Evolutionary conservation across 257 asterid species (phyloP).

Genomic region (Solanum appendiculatum): DNA sequence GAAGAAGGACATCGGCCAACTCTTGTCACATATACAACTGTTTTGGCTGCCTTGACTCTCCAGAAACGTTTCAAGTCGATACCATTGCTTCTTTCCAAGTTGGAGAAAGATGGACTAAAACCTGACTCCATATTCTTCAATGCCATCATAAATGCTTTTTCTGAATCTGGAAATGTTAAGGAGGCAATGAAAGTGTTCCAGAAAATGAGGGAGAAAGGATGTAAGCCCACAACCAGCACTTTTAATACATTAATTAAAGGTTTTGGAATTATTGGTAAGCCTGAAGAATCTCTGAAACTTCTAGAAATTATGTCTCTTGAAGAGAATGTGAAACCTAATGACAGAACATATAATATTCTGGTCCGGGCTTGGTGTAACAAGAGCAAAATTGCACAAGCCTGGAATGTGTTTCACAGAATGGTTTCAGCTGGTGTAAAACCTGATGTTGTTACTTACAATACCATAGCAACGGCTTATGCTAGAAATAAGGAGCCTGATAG

Average conservation of each 20-base stretch:
- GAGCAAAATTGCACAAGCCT: conserved; percentile 54
- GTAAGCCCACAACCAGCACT: conserved; percentile 78
- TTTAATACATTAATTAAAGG: conserved; percentile 83
- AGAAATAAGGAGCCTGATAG: conserved; percentile 50
- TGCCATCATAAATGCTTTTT: conserved; percentile 86
- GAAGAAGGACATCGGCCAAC: conserved; percentile 94
- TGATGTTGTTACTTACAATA: conserved; percentile 74
- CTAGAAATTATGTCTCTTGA: conserved; percentile 51
- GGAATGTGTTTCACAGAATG: conserved; percentile 61
- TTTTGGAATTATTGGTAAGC: conserved; percentile 69
- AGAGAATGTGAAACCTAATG: conserved; percentile 60
- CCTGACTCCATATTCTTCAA: conserved; percentile 93
- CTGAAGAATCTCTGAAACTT: conserved; percentile 74
- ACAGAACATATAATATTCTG: conserved; percentile 77
- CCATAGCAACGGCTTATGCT: conserved; percentile 77
- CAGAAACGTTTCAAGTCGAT: conserved; percentile 79
- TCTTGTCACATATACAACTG: conserved; percentile 76
- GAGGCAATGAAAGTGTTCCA: conserved; percentile 69
- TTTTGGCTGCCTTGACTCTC: conserved; percentile 70
- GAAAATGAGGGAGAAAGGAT: conserved; percentile 72
- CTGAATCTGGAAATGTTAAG: conserved; percentile 81
- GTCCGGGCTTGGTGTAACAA: conserved; percentile 81
- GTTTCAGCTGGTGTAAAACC: conserved; percentile 57
- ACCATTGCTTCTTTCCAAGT: conserved; percentile 53
- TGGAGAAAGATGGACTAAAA: conserved; percentile 60